These are phyloP conservation scores for Paxillus ammoniavirescens DNA, from an alignment of 768 basidiomycete species.

Conservation along the genomic window DNA sequence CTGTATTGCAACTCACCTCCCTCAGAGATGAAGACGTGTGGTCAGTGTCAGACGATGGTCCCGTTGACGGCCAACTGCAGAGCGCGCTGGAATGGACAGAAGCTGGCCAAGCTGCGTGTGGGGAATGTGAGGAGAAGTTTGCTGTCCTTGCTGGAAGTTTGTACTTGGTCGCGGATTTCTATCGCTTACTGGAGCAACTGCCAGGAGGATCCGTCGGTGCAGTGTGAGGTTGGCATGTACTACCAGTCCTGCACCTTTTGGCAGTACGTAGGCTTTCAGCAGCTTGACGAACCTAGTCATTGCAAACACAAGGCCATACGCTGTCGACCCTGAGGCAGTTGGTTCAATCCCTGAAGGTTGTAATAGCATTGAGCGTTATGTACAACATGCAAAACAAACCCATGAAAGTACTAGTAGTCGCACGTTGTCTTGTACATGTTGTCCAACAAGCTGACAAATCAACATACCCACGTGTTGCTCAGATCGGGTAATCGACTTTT, in stretches of 20 bases:
- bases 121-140: conserved; percentile 35
- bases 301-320: too few species aligned
- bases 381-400: too few species aligned
- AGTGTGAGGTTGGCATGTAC: neutral
- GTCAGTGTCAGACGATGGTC: conserved; percentile 34
- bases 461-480: too few species aligned
- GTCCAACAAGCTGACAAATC: too few species aligned
- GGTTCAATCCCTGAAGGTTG: too few species aligned
- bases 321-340: too few species aligned
- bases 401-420: too few species aligned
- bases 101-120: conserved; percentile 1
- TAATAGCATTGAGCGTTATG: too few species aligned
- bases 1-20: conserved; percentile 43
- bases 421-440: too few species aligned
- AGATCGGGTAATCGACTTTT: neutral
- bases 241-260: neutral
- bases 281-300: neutral
- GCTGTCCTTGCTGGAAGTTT: conserved; percentile 86
- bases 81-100: conserved; percentile 52
- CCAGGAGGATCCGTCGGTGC: conserved; percentile 1
- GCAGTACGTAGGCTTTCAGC: neutral
- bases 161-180: conserved; percentile 93
- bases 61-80: conserved; percentile 36
- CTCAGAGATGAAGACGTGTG: conserved; percentile 43
- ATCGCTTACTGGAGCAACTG: conserved; percentile 45